Evolutionary conservation across 2,329 filamentous ascomycete species (phyloP).

Genomic region (Cladosporium sp.): DNA sequence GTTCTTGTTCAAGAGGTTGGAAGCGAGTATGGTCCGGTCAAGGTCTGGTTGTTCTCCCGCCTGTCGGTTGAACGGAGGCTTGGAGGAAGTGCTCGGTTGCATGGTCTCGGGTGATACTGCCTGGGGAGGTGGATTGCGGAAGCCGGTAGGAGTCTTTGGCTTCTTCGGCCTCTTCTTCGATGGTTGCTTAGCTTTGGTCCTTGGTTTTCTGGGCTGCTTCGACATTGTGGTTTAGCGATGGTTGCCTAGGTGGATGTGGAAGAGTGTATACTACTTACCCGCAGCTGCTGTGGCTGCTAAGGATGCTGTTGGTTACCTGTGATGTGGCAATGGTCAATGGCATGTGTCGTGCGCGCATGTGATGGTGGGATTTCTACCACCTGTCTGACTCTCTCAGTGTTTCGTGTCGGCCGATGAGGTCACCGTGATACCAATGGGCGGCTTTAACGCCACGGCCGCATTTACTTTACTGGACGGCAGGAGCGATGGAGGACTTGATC

Average conservation of each 20-base stretch:
- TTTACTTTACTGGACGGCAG: too few species aligned
- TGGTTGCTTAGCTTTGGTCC: not conserved
- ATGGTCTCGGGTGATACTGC: not conserved
- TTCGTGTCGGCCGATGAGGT: too few species aligned
- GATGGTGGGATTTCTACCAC: not conserved
- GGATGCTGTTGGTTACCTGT: not conserved
- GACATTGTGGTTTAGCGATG: not conserved
- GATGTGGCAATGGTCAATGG: not conserved
- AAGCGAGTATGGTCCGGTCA: not conserved
- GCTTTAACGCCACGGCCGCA: too few species aligned
- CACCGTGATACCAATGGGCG: too few species aligned
- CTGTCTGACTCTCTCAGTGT: too few species aligned
- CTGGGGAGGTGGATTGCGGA: not conserved
- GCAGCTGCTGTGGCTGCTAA: not conserved
- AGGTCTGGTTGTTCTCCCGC: not conserved
- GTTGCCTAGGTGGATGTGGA: not conserved
- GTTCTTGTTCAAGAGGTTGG: not conserved
- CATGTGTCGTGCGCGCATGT: not conserved
- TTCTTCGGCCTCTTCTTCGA: not conserved
- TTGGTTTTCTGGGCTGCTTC: not conserved
- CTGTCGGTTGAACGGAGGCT: not conserved
- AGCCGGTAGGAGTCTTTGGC: not conserved
- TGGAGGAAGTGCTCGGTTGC: not conserved
- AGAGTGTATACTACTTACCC: not conserved
- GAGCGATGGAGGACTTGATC: too few species aligned